Percentiles rank a stretch among this genome's conserved stretches.
Conservation (phyloP, 202 grass and related monocot species). For the Musa balbisiana region DNA sequence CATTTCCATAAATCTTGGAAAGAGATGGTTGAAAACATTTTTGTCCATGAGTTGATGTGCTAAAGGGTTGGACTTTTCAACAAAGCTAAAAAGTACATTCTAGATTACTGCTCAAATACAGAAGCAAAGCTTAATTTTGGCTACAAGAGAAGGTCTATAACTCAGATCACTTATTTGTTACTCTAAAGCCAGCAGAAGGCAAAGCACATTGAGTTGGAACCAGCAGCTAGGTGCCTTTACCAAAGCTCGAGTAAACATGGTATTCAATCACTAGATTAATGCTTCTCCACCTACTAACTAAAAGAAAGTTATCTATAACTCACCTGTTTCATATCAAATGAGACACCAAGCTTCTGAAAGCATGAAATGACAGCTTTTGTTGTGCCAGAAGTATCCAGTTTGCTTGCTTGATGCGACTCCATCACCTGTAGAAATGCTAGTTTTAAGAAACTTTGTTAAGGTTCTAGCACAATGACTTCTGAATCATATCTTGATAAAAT, state of each 20-base stretch:
- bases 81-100: background rate
- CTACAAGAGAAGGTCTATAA: background rate
- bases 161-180: background rate
- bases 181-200: background rate
- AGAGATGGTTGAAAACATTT: too few relatives aligned
- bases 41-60: background rate
- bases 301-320: background rate
- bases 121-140: background rate
- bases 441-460: too few relatives aligned
- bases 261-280: too few relatives aligned
- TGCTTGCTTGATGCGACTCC: constrained; percentile 84
- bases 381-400: constrained; percentile 71
- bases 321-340: constrained; percentile 66
- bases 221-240: too few relatives aligned
- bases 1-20: background rate
- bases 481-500: too few relatives aligned
- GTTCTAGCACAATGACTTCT: too few relatives aligned
- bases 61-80: background rate
- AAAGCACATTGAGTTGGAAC: too few relatives aligned
- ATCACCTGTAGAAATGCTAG: constrained; percentile 47
- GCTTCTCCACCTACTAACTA: background rate
- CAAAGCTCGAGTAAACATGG: too few relatives aligned
- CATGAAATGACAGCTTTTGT: constrained; percentile 75
- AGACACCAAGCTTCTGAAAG: constrained; percentile 66
- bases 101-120: too few relatives aligned